Evolutionary conservation across 106 monocot genomes (phyloP).

Genomic region (Chionographis japonica): DNA sequence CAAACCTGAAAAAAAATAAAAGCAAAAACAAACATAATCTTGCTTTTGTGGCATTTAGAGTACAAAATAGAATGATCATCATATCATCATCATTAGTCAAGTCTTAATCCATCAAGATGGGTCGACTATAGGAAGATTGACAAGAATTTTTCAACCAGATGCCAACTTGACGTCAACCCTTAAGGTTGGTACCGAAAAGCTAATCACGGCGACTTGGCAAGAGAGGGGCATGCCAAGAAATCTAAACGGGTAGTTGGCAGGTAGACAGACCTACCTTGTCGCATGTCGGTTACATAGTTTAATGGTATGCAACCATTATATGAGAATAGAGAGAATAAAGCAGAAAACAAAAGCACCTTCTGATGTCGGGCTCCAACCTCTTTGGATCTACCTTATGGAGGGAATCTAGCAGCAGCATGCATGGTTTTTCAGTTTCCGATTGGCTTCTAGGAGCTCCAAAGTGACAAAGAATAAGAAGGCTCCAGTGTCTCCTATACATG

Average conservation of each 20-base stretch:
- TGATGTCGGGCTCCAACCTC: conserved; percentile 59
- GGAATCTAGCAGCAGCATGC: conserved; percentile 80
- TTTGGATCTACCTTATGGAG: conserved; percentile 38
- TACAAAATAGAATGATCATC: background rate
- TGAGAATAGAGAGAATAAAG: background rate
- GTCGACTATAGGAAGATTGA: no score
- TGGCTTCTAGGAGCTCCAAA: conserved; percentile 43
- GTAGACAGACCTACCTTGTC: no score
- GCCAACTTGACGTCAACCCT: no score
- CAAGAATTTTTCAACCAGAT: no score
- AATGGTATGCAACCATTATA: no score
- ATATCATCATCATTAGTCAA: no score
- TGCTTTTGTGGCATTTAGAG: background rate
- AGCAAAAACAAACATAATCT: background rate
- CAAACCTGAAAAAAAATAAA: conserved; percentile 36
- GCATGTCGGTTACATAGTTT: no score
- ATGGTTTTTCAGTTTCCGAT: conserved; percentile 30
- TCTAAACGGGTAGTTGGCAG: no score
- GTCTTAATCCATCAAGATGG: no score
- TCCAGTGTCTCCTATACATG: conserved; percentile 63
- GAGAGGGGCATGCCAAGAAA: no score
- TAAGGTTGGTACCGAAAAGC: no score
- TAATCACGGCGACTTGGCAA: no score
- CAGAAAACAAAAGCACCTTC: conserved; percentile 30
- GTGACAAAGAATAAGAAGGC: conserved; percentile 70